Base-by-base conservation (phyloP, 1,139 yeast species). In the Hansenula lynferdii region DNA sequence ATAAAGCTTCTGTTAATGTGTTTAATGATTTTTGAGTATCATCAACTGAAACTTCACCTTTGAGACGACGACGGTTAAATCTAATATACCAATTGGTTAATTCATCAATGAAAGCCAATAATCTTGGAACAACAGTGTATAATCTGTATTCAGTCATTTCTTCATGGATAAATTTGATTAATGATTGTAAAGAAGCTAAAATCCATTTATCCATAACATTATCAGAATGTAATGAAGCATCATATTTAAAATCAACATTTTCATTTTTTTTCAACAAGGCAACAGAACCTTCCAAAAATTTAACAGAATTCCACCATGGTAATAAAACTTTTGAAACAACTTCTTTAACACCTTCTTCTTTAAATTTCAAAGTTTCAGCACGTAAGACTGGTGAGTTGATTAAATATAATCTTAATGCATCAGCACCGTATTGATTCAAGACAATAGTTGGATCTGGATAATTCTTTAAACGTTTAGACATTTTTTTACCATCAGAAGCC, bases 11-110 rank as follows among this genome's bases (percentile, higher is more conserved):
- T 42, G 87, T 80, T 61, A 94, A 72, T 16, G 97, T 85, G 67
- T 92, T 92, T 59, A 94, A 77, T 37, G 96, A 96, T 58, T 75
- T 75, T 51, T 78, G 65, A 53, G 97, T 84, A 60, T 94, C 98
- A 38, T 80, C 83, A 38, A 76, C 66, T 46, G 95, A 96, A 42
- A 76, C 83, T 57, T 82, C 89, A 60, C 98, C 97, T 82, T 94
- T 94, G 57, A 94, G 76, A 72, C 99, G 92, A 70, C 90, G 80
- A 72, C 99, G 90, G 72, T 94, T 92, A 67, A 94, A 85, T 65
- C 99, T 83, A 62, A 94, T 94, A 72, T 94, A 94, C 98, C 98
- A 92, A 70, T 94, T 94, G 50, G 99, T 94, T 65, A 94, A 77
- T 58, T 86, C 89, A 57, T 92, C 98, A 62, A 94, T 85, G 62